Evolutionary conservation across 805 yeast genomes (phyloP).

Genomic region (Saturnispora sanitii): DNA sequence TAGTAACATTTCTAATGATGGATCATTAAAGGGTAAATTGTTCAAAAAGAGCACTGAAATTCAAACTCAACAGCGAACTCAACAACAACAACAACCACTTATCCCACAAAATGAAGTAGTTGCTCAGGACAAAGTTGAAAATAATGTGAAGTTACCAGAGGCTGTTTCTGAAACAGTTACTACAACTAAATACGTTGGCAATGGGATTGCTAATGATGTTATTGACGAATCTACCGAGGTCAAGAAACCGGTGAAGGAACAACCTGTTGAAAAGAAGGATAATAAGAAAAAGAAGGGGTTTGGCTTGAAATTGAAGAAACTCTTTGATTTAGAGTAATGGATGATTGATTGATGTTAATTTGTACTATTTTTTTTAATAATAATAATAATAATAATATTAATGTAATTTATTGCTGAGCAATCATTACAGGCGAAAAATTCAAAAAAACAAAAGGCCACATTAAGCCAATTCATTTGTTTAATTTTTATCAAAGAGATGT

Average conservation of each 20-base stretch:
- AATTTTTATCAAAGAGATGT: not conserved
- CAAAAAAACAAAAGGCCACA: not conserved
- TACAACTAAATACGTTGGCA: too few relatives aligned
- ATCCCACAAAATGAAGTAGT: too few relatives aligned
- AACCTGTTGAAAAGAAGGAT: not conserved
- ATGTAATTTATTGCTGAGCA: too few relatives aligned
- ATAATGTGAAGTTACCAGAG: too few relatives aligned
- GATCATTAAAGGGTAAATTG: not conserved
- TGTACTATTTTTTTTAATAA: not conserved
- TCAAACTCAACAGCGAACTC: too few relatives aligned
- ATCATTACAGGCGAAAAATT: too few relatives aligned
- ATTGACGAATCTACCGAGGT: not conserved
- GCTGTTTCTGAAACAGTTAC: too few relatives aligned
- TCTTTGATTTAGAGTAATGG: constrained; percentile 20
- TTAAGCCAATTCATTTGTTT: not conserved
- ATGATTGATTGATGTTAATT: too few relatives aligned
- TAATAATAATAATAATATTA: not conserved
- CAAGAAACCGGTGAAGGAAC: not conserved
- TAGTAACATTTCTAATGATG: constrained; percentile 6
- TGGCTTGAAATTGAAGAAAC: constrained; percentile 20
- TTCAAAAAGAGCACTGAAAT: not conserved
- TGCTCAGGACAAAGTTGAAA: too few relatives aligned
- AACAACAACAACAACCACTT: too few relatives aligned
- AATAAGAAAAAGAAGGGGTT: constrained; percentile 10
- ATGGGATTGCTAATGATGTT: too few relatives aligned